A percentile compares a stretch with the other conserved stretches of the same genome.
Conservation (phyloP, 78 protist species). For the Dictyostelium capitatum region DNA sequence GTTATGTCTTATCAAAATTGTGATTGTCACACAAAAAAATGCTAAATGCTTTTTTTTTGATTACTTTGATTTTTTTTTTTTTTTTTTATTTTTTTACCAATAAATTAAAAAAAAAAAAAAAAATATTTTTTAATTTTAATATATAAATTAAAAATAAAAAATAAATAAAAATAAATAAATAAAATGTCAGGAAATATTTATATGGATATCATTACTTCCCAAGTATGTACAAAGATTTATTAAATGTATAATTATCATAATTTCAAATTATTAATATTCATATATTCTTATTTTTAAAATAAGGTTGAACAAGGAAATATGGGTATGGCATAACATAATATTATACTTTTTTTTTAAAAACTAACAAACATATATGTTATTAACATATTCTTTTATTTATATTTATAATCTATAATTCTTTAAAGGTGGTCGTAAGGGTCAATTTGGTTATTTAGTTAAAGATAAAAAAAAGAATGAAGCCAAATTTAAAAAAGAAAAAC, state of each 20-base stretch:
- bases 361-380: no score
- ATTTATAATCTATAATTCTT: neutral
- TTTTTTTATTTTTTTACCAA: no score
- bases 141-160: no score
- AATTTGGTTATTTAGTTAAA: conserved; percentile 17
- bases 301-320: conserved; percentile 20
- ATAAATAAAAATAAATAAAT: neutral
- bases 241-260: neutral
- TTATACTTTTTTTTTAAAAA: no score
- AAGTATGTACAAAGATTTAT: neutral
- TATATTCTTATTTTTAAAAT: neutral
- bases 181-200: conserved; percentile 29
- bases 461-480: neutral
- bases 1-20: no score
- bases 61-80: no score
- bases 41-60: no score
- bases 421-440: conserved; percentile 35
- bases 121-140: no score
- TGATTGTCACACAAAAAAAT: no score
- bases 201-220: conserved; percentile 6
- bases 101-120: no score
- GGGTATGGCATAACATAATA: no score
- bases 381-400: neutral
- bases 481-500: neutral
- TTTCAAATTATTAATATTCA: neutral